Base-by-base conservation (phyloP, 2,329 filamentous ascomycete species). In the Cryphonectria japonica region DNA sequence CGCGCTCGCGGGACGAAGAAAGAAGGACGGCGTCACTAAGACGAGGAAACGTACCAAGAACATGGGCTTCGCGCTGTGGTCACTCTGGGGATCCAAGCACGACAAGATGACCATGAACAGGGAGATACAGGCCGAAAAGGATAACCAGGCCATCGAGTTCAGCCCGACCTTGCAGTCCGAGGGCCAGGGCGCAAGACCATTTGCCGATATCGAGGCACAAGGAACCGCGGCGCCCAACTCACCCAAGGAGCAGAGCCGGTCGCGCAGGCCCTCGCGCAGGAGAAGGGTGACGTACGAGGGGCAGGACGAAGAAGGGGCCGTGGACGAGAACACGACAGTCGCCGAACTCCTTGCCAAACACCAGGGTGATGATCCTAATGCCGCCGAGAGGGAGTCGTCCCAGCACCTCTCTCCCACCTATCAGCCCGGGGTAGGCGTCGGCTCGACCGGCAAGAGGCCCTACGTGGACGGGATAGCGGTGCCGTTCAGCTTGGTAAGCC, bases 81-180 rank as follows among this genome's bases (percentile, higher is more conserved):
- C 90, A 66, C 85, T 91, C 1, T 97, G 94, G 92, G 94, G 93
- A 19, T 95, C 92, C 62, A 97, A 93, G 78, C 94, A 98, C 77
- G 96, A 98, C 78, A 88, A 95, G 79, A 86, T 86, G 73, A 92
- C 92, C 0, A 85, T 97, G 3, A 82, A 85, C 63, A 83, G 88
- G 3, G 88, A 91, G 78, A 79, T 86, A 67, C 84, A 85, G 73
- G 85, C 85, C 0, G 71, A 73, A n/a, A 73, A 66, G 46, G 67
- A 71, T 19, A 84, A 85, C 2, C 80, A 81, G 70, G 76, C 79
- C 2, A 76, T 80, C 0, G 78, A 78, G 6, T 75, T 76, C n/a
- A 77, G 77, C 34, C 75, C 76, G 8, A 81, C 82, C 1, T 82
- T 79, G 5, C 78, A 77, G 1, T 79, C 76, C 2, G 83, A 87